Evolutionary conservation across 176 grass and related monocot species (phyloP), one percentile per base, ranked within the genome.

Genomic region (Ensete glaucum): DNA sequence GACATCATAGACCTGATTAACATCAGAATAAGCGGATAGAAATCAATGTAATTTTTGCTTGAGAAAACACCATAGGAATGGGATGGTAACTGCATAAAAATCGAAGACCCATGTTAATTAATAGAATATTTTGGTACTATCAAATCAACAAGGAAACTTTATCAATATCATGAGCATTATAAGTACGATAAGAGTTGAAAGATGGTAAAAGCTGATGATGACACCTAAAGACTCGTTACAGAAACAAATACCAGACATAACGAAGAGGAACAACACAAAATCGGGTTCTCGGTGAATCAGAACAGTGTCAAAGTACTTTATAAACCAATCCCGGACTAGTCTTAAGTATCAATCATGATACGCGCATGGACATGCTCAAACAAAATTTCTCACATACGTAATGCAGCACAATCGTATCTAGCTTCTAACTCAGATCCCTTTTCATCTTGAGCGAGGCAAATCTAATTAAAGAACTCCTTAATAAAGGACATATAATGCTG

Each of bases 11-110:
- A 91, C 90, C 95, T 98, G 95, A 84, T 98, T 93, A 26, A 98
- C 90, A 77, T 90, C 94, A 83, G 94, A 97, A 57, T 98, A 91
- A 78, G 95, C 95, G 76, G 95, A 98, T 65, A 98, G 54, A 93
- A 98, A 80, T 98, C 88, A 9, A 93, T 88, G 82, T 97, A 97
- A 75, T 89, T 97, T 89, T 86, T 49, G 88, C 90, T 81, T 93
- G 83, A 76, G 94, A 85, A 80, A 98, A 98, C 7, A 98, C 95
- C 88, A 93, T 81, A 50, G 94, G 88, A 73, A 98, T 98, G 0
- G 90, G 95, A 77, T 98, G 90, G 63, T 98, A 98, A 81, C 90
- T 93, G 75, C 51, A 89, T 1, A 69, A 27, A 73, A 22, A 51
- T 16, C 2, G 0, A 22, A 64, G 20, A 19, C 43, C 26, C 29